A percentile compares a stretch with the other conserved stretches of the same genome.
These are phyloP conservation scores for Rhynchosporium agropyri DNA, from an alignment of 2,329 filamentous ascomycete genomes.

Conservation along the genomic window DNA sequence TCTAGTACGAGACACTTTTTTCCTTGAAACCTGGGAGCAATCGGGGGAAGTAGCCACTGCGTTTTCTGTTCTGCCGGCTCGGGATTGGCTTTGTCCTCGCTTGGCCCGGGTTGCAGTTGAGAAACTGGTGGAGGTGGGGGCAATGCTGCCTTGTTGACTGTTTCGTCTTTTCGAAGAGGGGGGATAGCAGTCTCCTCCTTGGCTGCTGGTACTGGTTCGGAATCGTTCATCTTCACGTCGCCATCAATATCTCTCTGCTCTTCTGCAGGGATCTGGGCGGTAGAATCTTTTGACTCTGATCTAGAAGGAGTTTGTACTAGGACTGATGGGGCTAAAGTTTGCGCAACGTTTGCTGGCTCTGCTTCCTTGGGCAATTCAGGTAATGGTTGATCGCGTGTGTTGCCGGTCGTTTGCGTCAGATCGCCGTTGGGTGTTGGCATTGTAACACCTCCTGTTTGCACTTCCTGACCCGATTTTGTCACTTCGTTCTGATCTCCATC, in stretches of 20 bases:
- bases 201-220: constrained; percentile 31
- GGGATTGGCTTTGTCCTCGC: constrained; percentile 29
- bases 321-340: constrained; percentile 33
- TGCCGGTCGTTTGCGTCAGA: constrained; percentile 21
- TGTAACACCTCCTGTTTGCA: constrained; percentile 22
- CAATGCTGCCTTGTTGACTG: constrained; percentile 28
- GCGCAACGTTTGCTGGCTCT: constrained; percentile 23
- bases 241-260: constrained; percentile 35
- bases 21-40: constrained; percentile 77
- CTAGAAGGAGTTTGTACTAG: constrained; percentile 34
- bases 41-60: constrained; percentile 71
- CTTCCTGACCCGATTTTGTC: constrained; percentile 21
- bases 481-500: constrained; percentile 25
- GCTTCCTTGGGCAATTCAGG: constrained; percentile 40
- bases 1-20: constrained; percentile 95
- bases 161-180: constrained; percentile 31
- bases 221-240: constrained; percentile 35
- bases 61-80: constrained; percentile 41
- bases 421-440: constrained; percentile 34
- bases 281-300: constrained; percentile 28
- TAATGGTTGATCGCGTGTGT: constrained; percentile 38
- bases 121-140: constrained; percentile 38
- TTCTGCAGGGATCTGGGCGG: constrained; percentile 19
- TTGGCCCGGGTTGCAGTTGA: constrained; percentile 24
- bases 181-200: constrained; percentile 34